Conservation (phyloP, 2,329 filamentous ascomycete genomes). For the Aspergillus aculeatus region DNA sequence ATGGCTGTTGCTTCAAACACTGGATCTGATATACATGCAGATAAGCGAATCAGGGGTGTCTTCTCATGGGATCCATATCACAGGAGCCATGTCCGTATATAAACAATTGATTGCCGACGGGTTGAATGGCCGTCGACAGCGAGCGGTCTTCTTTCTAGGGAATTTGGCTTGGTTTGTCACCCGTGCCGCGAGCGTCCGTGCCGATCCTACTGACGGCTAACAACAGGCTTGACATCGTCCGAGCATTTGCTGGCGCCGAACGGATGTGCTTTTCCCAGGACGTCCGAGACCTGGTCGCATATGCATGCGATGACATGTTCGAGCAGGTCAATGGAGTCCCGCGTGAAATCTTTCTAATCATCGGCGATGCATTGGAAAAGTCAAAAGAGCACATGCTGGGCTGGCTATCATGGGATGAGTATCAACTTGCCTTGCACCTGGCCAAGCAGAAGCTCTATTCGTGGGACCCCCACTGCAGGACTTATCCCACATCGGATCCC, state of each 20-base stretch:
- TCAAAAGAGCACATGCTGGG: conserved; percentile 26
- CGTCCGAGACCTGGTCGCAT: conserved; percentile 26
- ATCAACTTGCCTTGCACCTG: conserved; percentile 17
- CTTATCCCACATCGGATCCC: conserved; percentile 24
- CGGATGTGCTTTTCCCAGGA: conserved; percentile 30
- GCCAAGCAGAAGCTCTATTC: conserved; percentile 23
- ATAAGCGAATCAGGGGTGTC: conserved; percentile 34
- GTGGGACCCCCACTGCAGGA: conserved; percentile 21
- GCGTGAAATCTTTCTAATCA: conserved; percentile 30
- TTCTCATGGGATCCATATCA: conserved; percentile 33
- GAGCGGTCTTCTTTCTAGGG: conserved; percentile 31
- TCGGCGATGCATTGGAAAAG: conserved; percentile 28
- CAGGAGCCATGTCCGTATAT: conserved; percentile 34
- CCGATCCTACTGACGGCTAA: neutral
- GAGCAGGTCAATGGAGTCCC: conserved; percentile 33
- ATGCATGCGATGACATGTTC: conserved; percentile 25
- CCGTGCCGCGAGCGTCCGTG: neutral
- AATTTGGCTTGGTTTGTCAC: conserved; percentile 29
- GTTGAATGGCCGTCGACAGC: conserved; percentile 23
- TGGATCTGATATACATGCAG: conserved; percentile 14
- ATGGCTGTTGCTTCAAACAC: neutral
- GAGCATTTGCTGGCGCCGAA: conserved; percentile 27
- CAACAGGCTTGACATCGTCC: conserved; percentile 33
- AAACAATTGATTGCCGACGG: conserved; percentile 26
- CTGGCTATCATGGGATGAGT: conserved; percentile 21